A percentile compares a stretch with the other conserved stretches of the same genome.
These are phyloP conservation scores for Solanum paucissectum DNA, from an alignment of 257 asterid species.

Conservation along the genomic window DNA sequence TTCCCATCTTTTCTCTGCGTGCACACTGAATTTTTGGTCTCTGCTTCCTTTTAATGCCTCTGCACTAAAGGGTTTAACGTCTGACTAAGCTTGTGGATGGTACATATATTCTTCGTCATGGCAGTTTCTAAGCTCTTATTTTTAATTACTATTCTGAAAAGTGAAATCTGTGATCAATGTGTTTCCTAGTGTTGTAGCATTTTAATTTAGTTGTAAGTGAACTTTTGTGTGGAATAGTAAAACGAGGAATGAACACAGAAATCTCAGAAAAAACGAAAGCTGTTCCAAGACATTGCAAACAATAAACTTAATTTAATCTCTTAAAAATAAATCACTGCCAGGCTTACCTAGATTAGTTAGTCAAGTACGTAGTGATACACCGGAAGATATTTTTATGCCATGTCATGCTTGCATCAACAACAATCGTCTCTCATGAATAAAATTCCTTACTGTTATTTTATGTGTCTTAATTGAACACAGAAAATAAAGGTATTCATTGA, in stretches of 20 bases:
- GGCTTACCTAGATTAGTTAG: background rate
- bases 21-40: background rate
- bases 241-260: background rate
- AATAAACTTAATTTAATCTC: background rate
- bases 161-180: background rate
- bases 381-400: background rate
- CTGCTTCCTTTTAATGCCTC: background rate
- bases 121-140: background rate
- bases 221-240: background rate
- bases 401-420: background rate
- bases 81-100: background rate
- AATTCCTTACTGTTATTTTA: background rate
- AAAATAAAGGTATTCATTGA: background rate
- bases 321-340: background rate
- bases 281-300: background rate
- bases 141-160: background rate
- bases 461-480: background rate
- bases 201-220: background rate
- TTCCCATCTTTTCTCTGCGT: background rate
- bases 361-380: background rate
- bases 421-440: background rate
- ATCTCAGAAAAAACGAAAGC: background rate
- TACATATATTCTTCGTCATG: background rate
- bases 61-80: background rate
- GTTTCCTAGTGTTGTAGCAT: background rate